Base-by-base conservation (phyloP, 805 yeast genomes). In the Candida incommunis region DNA sequence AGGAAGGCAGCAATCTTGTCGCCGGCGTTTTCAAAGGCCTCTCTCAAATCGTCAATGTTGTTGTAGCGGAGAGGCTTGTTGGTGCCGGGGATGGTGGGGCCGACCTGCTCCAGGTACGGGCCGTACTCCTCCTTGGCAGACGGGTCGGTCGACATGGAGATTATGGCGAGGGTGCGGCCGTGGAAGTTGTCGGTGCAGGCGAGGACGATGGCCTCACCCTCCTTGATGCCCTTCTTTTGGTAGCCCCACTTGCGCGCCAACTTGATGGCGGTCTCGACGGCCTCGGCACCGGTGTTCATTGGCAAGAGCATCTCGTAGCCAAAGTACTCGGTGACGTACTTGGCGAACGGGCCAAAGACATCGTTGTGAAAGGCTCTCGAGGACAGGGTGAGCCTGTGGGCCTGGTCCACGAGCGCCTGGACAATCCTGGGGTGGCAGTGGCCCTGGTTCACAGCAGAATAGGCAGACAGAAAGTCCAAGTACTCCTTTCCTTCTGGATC, bases 221-320 rank as follows among this genome's bases (percentile, higher is more conserved):
- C 73, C 25, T 87, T 80, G 54, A 90, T 90, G 2, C 82, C 82
- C 69, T 90, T 90, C 63, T 76, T 78, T 56, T 72, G 73, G 70
- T 88, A 90, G 46, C 96, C 97, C 97, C 97, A 90, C 70, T 90
- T 80, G 74, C 97, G 80, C 43, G 96, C 96, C 48, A 90, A 70
- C 65, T 90, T 90, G 61, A 90, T 70, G 23, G 83, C 95, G 35
- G 96, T 85, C 69, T 90, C 97, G 37, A 90, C 97, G 7, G 97
- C 97, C 68, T 90, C 97, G 34, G 96, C 96, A 61, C 97, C 97
- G 13, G 97, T 90, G 70, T 90, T 90, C 96, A 88, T 90, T 53
- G 97, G 97, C 61, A 90, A 70, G 9, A 90, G 90, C 82, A 78
- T 80, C 58, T 90, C 97, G 66, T 85, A 90, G 60, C 79, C 74